Evolutionary conservation across 345 rosid genomes (phyloP).

Genomic region (Citropsis articulata): DNA sequence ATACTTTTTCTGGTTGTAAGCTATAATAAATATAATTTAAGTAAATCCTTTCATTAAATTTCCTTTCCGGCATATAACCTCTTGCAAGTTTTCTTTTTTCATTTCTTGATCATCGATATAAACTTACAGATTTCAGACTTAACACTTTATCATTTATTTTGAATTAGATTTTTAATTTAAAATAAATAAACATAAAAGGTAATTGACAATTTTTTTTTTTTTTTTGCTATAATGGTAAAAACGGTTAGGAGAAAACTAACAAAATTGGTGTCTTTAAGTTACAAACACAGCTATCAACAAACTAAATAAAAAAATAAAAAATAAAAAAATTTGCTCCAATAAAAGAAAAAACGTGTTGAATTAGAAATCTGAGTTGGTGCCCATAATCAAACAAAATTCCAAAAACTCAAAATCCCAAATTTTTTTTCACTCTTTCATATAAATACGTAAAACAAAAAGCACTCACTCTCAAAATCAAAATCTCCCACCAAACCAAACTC

Average conservation of each 20-base stretch:
- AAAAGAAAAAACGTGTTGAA: constrained; percentile 25
- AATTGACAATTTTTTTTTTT: neutral
- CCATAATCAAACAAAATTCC: constrained; percentile 1
- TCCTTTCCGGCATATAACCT: too few relatives aligned
- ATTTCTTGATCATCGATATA: neutral
- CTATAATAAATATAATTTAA: too few relatives aligned
- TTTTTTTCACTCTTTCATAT: neutral
- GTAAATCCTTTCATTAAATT: too few relatives aligned
- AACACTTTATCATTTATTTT: neutral
- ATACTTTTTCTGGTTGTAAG: too few relatives aligned
- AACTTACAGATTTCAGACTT: neutral
- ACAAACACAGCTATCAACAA: neutral
- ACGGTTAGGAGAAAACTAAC: neutral
- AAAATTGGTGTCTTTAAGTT: neutral
- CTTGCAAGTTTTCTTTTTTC: too few relatives aligned
- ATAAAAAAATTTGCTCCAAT: neutral
- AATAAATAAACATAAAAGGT: neutral
- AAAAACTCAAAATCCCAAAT: neutral
- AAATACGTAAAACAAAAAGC: neutral
- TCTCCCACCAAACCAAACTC: constrained; percentile 22
- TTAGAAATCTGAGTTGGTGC: constrained; percentile 11
- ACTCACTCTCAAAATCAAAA: constrained; percentile 15
- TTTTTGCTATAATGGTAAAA: neutral
- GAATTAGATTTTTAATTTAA: neutral
- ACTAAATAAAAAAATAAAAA: neutral